Percentiles rank a stretch among this genome's conserved stretches.
Conservation (phyloP, 192 early-diverging fungal genomes). For the Rhizophagus clarus region DNA sequence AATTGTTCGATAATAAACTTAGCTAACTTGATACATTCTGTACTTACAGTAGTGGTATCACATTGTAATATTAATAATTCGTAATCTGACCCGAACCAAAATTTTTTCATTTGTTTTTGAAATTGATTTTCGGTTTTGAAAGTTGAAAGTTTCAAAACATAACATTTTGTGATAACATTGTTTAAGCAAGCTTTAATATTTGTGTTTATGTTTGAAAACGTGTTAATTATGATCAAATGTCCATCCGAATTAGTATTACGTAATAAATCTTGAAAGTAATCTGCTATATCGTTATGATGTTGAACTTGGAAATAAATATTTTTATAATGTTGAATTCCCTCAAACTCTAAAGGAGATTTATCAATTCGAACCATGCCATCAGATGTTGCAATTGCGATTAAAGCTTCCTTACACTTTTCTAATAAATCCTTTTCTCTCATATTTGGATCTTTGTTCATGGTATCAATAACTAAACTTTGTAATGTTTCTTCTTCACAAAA, state of each 20-base stretch:
- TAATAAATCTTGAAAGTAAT: slow-evolving; percentile 18
- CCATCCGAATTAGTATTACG: background rate
- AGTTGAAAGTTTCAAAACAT: slow-evolving; percentile 28
- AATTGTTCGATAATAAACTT: slow-evolving; percentile 33
- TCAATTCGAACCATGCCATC: slow-evolving; percentile 26
- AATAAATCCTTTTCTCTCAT: background rate
- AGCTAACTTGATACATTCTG: slow-evolving; percentile 33
- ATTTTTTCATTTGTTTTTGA: slow-evolving; percentile 26
- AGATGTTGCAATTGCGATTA: slow-evolving; percentile 23
- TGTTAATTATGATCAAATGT: slow-evolving; percentile 27
- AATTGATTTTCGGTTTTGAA: slow-evolving; percentile 32
- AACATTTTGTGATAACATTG: background rate
- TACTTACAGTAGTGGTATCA: slow-evolving; percentile 23
- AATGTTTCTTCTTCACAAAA: slow-evolving; percentile 31
- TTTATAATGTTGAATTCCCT: slow-evolving; percentile 22
- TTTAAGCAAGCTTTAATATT: slow-evolving; percentile 19
- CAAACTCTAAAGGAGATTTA: background rate
- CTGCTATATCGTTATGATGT: slow-evolving; percentile 13
- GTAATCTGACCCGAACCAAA: slow-evolving; percentile 25
- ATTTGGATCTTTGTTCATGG: background rate
- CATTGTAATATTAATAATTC: slow-evolving; percentile 33
- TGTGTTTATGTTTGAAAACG: slow-evolving; percentile 35
- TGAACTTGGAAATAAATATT: slow-evolving; percentile 14
- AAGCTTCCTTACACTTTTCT: slow-evolving; percentile 12
- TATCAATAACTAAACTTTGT: slow-evolving; percentile 31